Conservation (phyloP, 805 yeast species). For the Lipomyces orientalis region DNA sequence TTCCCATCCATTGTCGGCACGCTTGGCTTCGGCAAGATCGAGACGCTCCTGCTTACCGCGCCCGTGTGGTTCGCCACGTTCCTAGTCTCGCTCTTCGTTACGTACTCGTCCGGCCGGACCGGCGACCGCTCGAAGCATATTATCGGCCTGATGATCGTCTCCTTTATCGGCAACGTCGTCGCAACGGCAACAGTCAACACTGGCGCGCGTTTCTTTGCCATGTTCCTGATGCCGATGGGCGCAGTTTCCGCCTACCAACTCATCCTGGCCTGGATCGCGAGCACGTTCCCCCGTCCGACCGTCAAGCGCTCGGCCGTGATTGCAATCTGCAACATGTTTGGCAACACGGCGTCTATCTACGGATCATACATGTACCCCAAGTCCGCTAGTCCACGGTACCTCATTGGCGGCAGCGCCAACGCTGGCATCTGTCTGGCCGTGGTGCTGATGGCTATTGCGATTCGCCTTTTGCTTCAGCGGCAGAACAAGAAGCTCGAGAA, state of each 20-base stretch:
- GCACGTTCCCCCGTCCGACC: conserved; percentile 27
- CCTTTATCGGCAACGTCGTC: conserved; percentile 22
- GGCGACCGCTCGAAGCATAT: conserved; percentile 31
- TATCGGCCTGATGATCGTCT: conserved; percentile 8
- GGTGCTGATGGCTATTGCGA: conserved; percentile 14
- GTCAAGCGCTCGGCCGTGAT: conserved; percentile 28
- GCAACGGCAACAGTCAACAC: conserved; percentile 17
- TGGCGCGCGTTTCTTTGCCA: conserved; percentile 25
- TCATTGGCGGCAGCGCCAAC: conserved; percentile 30
- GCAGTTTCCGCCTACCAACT: conserved; percentile 27
- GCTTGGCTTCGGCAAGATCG: conserved; percentile 55
- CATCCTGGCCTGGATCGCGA: conserved; percentile 31
- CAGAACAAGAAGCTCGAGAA: conserved; percentile 27
- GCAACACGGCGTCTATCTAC: conserved; percentile 26
- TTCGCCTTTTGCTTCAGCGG: conserved; percentile 18
- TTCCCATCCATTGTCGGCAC: conserved; percentile 64
- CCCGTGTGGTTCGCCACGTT: conserved; percentile 66
- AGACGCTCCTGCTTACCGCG: conserved; percentile 60
- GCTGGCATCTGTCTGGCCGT: conserved; percentile 16
- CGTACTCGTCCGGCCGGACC: conserved; percentile 30
- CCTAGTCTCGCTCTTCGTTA: conserved; percentile 51
- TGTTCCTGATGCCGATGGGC: conserved; percentile 31
- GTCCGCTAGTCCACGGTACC: conserved; percentile 26
- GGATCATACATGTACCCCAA: conserved; percentile 15
- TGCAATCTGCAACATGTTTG: conserved; percentile 28